These are phyloP conservation scores for Artemisia argyi DNA, from an alignment of 129 eudicot genomes.

Conservation along the genomic window DNA sequence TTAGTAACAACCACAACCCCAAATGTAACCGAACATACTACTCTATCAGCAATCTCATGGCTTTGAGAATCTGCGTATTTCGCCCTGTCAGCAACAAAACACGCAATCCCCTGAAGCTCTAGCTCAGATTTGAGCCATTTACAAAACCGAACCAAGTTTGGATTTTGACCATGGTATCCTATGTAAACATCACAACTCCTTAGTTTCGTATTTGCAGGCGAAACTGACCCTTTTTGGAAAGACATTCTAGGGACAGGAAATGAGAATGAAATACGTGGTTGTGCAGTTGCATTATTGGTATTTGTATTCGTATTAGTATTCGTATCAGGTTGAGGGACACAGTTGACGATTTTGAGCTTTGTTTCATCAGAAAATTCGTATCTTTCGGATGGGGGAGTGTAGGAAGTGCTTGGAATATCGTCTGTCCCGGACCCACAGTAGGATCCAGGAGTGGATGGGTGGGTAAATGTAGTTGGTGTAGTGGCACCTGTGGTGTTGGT, in stretches of 20 bases:
- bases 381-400: slow-evolving; percentile 84
- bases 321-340: slow-evolving; percentile 44
- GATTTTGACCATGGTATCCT: slow-evolving; percentile 84
- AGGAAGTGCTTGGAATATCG: slow-evolving; percentile 83
- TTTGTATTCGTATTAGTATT: slow-evolving; percentile 25
- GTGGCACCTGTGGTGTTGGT: slow-evolving; percentile 28
- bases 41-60: slow-evolving; percentile 86
- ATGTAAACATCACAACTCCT: slow-evolving; percentile 94
- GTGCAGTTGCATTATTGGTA: slow-evolving; percentile 25
- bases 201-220: slow-evolving; percentile 72
- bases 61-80: slow-evolving; percentile 78
- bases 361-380: slow-evolving; percentile 60
- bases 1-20: slow-evolving; percentile 75
- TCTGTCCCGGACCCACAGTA: slow-evolving; percentile 66
- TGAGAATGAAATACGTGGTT: slow-evolving; percentile 75
- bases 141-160: slow-evolving; percentile 62
- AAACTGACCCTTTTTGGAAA: slow-evolving; percentile 63
- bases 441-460: slow-evolving; percentile 76
- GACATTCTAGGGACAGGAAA: slow-evolving; percentile 84
- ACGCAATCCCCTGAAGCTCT: slow-evolving; percentile 87
- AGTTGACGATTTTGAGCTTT: slow-evolving; percentile 63
- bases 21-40: slow-evolving; percentile 72
- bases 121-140: slow-evolving; percentile 95
- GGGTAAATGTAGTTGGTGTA: slow-evolving; percentile 51
- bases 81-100: slow-evolving; percentile 81